phyloP scores from a whole-genome alignment of 75 land plant species.

The Adiantum capillusveneris region DNA sequence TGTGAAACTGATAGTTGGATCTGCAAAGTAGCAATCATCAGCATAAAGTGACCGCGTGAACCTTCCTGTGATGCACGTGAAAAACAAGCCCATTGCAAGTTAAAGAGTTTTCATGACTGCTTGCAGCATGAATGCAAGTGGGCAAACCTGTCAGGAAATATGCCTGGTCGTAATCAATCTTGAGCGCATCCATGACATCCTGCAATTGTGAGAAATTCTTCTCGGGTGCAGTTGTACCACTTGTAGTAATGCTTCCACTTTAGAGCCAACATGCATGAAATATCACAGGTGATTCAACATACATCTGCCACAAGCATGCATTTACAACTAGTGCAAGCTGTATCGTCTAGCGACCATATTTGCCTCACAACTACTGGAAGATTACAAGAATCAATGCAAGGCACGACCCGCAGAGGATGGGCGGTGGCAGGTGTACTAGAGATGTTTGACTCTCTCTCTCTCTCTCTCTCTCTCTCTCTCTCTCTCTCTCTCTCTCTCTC shows the following conservation, averaged over 20 bases:
- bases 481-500: too few relatives aligned
- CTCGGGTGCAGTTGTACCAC: not conserved
- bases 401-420: too few relatives aligned
- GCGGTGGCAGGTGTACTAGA: too few relatives aligned
- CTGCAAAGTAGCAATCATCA: conserved; percentile 81
- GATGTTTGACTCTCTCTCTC: too few relatives aligned
- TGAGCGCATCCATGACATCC: conserved; percentile 19
- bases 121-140: not conserved
- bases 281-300: not conserved
- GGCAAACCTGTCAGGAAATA: conserved; percentile 38
- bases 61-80: conserved; percentile 31
- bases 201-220: not conserved
- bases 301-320: too few relatives aligned
- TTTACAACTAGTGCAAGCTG: too few relatives aligned
- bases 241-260: not conserved
- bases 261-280: too few relatives aligned
- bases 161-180: conserved; percentile 16
- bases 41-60: conserved; percentile 65
- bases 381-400: too few relatives aligned
- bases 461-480: too few relatives aligned
- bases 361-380: too few relatives aligned
- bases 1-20: conserved; percentile 80
- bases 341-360: too few relatives aligned
- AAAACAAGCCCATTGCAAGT: not conserved
- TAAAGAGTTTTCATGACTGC: not conserved